Evolutionary conservation across 2,329 filamentous ascomycete species (phyloP).

Genomic region (Claviceps purpurea): DNA sequence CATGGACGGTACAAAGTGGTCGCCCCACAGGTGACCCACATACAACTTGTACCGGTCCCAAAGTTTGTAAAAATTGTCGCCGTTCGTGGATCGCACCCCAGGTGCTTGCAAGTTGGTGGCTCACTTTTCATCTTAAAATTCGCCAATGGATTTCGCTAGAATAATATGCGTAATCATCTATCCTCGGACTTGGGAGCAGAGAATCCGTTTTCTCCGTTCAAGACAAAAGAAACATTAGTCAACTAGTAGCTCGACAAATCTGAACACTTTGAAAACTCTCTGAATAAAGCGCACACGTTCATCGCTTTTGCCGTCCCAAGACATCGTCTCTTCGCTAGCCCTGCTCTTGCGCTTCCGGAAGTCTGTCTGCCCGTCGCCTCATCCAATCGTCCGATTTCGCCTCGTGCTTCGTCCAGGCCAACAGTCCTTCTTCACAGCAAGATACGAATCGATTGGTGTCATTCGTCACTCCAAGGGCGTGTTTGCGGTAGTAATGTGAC

Average conservation of each 20-base stretch:
- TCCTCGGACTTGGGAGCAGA: not conserved
- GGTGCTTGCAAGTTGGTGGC: not conserved
- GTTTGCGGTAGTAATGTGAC: conserved; percentile 18
- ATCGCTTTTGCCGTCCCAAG: conserved; percentile 1
- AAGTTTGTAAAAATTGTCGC: too few relatives aligned
- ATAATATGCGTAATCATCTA: conserved; percentile 1
- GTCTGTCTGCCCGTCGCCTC: not conserved
- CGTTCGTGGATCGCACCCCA: too few relatives aligned
- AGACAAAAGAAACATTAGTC: conserved; percentile 1
- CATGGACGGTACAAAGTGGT: too few relatives aligned
- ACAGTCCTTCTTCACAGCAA: not conserved
- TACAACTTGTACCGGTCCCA: too few relatives aligned
- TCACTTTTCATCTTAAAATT: not conserved
- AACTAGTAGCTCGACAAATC: not conserved
- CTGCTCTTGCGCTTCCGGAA: not conserved
- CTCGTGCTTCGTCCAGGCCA: not conserved
- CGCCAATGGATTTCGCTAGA: conserved; percentile 1
- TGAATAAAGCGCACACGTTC: conserved; percentile 1
- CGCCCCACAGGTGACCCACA: too few relatives aligned
- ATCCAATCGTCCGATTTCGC: not conserved
- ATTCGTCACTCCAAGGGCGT: conserved; percentile 2
- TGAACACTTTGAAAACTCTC: conserved; percentile 3
- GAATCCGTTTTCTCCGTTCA: conserved; percentile 10
- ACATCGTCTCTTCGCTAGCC: not conserved
- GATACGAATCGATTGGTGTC: not conserved